Base-by-base conservation (phyloP, 495 filamentous ascomycete species). In the Daldinia grandis region DNA sequence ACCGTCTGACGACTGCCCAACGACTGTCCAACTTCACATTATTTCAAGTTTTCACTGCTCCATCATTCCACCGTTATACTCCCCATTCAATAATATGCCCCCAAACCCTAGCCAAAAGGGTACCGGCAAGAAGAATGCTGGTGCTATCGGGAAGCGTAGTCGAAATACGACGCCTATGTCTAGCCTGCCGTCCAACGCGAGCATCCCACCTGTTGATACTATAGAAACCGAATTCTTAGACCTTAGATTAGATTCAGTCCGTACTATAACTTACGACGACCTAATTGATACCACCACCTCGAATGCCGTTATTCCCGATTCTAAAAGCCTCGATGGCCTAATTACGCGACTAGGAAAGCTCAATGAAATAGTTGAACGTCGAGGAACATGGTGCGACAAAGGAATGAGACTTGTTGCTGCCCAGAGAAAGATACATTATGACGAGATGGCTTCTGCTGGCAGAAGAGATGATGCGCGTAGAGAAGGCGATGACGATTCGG, bases 91-190 rank as follows among this genome's bases (percentile, higher is more conserved):
- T 81, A 79, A 44, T 42, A 87, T 86, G 85, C 82, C 86, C 73
- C 84, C 84, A 17, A 76, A 78, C 27, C 82, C 81, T 47, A 83
- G 86, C 63, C 85, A 87, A 76, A 94, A 94, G 79, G 90, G 92
- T 65, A 93, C 92, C 68, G 87, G 90, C 71, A 93, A 93, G 86
- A 89, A 88, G 73, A 83, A 80, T 60, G 79, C 89, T 63, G 89
- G 89, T 71, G 86, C 82, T 53, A 89, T 92, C 62, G 89, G 88
- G 66, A 92, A 92, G 73, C 89, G 90, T 61, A 95, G 92, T 75
- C 90, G 93, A 72, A 95, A 95, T 79, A 94, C 92, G 10, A 97
- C 93, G 3, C 93, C 93, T 38, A 90, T 83, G 67, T 91, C 91
- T 40, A 87, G 83, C 69, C 82, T 84, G 42, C 79, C 85, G 25